These are phyloP conservation scores for Vitis hybrid DNA, from an alignment of 177 flowering plant genomes.

Conservation along the genomic window DNA sequence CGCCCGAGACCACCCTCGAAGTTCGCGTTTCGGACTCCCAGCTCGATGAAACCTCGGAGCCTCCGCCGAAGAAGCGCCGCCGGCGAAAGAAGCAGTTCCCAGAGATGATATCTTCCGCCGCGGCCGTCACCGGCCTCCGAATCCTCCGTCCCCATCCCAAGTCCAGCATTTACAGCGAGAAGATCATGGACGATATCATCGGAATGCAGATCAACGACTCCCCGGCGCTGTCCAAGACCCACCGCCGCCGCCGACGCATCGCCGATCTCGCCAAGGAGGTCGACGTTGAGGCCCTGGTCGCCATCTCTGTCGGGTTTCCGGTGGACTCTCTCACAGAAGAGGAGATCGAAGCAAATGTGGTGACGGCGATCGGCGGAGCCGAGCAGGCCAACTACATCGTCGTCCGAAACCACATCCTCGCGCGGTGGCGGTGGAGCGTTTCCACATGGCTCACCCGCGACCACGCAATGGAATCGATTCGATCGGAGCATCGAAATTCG, in stretches of 20 bases:
- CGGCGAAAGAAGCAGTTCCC: constrained; percentile 47
- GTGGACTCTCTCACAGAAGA: constrained; percentile 88
- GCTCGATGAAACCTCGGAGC: not conserved
- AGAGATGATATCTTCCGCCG: constrained; percentile 49
- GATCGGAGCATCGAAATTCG: constrained; percentile 59
- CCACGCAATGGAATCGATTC: constrained; percentile 66
- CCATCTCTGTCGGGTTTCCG: constrained; percentile 88
- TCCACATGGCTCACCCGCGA: constrained; percentile 68
- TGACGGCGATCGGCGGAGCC: constrained; percentile 58
- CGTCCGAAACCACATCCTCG: constrained; percentile 82
- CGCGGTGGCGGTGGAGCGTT: constrained; percentile 89
- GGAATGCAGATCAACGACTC: constrained; percentile 48
- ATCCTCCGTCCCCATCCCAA: constrained; percentile 49
- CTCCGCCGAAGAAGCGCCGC: constrained; percentile 35
- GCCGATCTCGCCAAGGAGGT: constrained; percentile 61
- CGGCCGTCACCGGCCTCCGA: constrained; percentile 41
- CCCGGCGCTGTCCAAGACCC: constrained; percentile 25
- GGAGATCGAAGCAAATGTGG: constrained; percentile 83
- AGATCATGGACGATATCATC: constrained; percentile 33
- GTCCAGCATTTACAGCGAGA: constrained; percentile 36
- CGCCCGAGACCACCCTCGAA: constrained; percentile 11
- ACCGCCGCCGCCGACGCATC: constrained; percentile 38
- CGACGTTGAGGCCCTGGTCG: constrained; percentile 79
- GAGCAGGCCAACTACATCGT: constrained; percentile 85
- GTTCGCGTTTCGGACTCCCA: constrained; percentile 22